These are phyloP conservation scores for Ascochyta lentis DNA, from an alignment of 2,329 filamentous ascomycete genomes.

Conservation along the genomic window DNA sequence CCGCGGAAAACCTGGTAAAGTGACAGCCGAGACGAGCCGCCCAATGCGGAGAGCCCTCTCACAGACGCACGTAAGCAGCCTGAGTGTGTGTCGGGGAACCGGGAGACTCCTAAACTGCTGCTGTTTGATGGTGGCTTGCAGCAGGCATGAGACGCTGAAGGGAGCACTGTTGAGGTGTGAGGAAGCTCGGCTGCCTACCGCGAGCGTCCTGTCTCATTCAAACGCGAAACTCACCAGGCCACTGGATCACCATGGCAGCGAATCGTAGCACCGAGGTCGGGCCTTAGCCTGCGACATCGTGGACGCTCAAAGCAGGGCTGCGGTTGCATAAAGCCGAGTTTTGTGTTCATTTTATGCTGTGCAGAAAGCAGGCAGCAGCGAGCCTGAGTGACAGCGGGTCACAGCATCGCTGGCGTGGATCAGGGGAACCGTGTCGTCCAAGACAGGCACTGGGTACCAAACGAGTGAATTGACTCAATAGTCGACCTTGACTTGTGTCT, in stretches of 20 bases:
- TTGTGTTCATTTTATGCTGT: not conserved
- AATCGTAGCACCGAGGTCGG: not conserved
- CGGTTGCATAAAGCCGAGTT: conserved; percentile 8
- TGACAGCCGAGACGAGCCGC: conserved; percentile 3
- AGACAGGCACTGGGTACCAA: conserved; percentile 7
- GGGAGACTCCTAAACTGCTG: not conserved
- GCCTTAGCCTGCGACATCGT: not conserved
- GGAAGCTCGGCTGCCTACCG: conserved; percentile 22
- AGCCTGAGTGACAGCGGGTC: conserved; percentile 11
- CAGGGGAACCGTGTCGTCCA: not conserved
- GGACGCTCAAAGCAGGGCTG: not conserved
- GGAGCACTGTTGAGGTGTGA: conserved; percentile 23
- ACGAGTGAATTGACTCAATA: conserved; percentile 17
- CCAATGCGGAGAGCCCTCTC: conserved; percentile 2
- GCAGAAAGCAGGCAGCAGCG: not conserved
- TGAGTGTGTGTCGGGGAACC: conserved; percentile 7
- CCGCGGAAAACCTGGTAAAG: conserved; percentile 1
- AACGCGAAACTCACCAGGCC: conserved; percentile 2
- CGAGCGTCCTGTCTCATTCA: conserved; percentile 16
- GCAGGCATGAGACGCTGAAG: conserved; percentile 13
- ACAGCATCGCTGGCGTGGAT: conserved; percentile 4
- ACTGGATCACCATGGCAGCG: not conserved
- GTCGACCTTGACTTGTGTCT: conserved; percentile 15
- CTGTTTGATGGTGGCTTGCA: conserved; percentile 10
- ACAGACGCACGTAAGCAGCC: not conserved